These are phyloP conservation scores for Globisporangium orthogonon DNA, from an alignment of 352 stramenopile genomes.

Conservation along the genomic window DNA sequence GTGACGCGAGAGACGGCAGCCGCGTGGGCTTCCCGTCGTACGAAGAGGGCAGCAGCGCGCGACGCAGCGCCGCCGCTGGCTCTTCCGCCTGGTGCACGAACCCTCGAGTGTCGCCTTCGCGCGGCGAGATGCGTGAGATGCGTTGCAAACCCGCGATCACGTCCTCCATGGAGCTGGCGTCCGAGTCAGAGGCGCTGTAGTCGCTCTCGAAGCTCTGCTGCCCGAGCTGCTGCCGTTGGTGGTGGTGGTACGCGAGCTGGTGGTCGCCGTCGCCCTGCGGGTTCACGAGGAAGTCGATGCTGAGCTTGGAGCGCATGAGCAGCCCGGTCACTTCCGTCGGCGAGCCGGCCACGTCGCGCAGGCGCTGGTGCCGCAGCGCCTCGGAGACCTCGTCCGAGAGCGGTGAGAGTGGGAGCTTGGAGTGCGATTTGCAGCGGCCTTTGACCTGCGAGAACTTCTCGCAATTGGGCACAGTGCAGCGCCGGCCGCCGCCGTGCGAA, in stretches of 20 bases:
- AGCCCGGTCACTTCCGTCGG: conserved; percentile 18
- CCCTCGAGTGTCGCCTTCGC: conserved; percentile 4
- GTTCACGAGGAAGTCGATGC: conserved; percentile 59
- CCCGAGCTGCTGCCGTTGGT: too few relatives aligned
- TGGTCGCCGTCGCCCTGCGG: conserved; percentile 7
- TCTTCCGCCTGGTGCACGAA: background rate
- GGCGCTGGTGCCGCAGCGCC: conserved; percentile 15
- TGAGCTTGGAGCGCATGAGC: conserved; percentile 33
- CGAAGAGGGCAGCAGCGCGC: conserved; percentile 8
- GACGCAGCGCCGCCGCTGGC: background rate
- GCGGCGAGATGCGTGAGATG: conserved; percentile 13
- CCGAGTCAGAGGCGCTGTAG: conserved; percentile 10
- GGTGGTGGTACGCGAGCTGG: background rate
- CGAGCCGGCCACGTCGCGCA: conserved; percentile 17
- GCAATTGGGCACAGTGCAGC: conserved; percentile 66
- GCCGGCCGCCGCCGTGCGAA: conserved; percentile 68
- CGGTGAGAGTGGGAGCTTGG: conserved; percentile 41
- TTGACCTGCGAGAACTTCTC: conserved; percentile 88
- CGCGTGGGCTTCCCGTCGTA: conserved; percentile 10
- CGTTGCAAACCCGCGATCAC: conserved; percentile 13
- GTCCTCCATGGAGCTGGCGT: conserved; percentile 10
- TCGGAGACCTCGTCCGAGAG: conserved; percentile 14
- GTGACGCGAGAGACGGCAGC: conserved; percentile 10
- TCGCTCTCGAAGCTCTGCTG: conserved; percentile 5
- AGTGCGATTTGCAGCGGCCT: conserved; percentile 81